phyloP scores from a whole-genome alignment of 805 yeast species.

The Starmerella sirachaensis region DNA sequence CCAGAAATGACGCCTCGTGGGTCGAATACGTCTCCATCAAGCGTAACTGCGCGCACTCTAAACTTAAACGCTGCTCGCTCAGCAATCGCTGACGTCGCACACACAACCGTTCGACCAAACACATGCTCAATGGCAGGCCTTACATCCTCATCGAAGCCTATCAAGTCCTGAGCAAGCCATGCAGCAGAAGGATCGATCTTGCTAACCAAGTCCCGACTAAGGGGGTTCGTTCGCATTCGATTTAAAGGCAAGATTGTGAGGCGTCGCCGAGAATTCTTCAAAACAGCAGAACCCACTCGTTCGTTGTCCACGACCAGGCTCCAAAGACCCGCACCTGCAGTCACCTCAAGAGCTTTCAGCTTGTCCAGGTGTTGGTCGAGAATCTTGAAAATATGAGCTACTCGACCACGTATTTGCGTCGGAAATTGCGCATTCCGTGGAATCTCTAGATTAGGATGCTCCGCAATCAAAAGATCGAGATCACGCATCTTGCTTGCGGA shows the following conservation, averaged over 20 bases:
- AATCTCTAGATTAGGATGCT: constrained; percentile 13
- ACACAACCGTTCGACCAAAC: constrained; percentile 80
- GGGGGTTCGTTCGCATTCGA: constrained; percentile 53
- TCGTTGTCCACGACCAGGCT: constrained; percentile 88
- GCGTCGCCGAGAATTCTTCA: constrained; percentile 71
- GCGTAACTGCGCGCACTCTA: constrained; percentile 84
- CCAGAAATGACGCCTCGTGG: constrained; percentile 95
- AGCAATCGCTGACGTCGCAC: constrained; percentile 80
- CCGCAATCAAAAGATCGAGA: constrained; percentile 9
- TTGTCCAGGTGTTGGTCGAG: constrained; percentile 44
- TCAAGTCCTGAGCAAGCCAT: constrained; percentile 73
- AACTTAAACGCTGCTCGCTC: constrained; percentile 39
- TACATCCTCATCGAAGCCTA: constrained; percentile 62
- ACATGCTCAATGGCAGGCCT: constrained; percentile 78
- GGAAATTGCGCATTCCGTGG: constrained; percentile 46
- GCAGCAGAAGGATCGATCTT: constrained; percentile 78
- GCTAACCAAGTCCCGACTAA: constrained; percentile 41
- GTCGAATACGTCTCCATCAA: constrained; percentile 89
- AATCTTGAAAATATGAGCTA: constrained; percentile 69
- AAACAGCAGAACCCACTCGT: constrained; percentile 65
- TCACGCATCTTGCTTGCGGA: constrained; percentile 8
- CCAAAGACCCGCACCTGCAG: constrained; percentile 86
- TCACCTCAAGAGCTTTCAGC: constrained; percentile 76
- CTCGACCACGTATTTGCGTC: constrained; percentile 70
- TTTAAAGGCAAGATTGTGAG: constrained; percentile 89